Conservation (phyloP, 768 basidiomycete genomes). For the Gelatoporia subvermispora region DNA sequence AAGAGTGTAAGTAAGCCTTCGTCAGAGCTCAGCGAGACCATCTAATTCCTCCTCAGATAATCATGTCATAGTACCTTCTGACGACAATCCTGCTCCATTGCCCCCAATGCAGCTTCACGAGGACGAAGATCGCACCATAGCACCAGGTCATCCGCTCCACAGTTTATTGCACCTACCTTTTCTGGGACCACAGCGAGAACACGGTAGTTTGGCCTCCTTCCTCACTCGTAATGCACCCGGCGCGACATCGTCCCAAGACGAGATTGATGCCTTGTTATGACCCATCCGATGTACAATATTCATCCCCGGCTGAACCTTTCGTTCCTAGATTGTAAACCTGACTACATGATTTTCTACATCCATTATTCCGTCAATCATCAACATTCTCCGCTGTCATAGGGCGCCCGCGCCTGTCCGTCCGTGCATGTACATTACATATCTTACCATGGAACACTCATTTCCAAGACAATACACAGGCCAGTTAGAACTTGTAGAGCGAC, state of each 20-base stretch:
- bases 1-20: conserved; percentile 55
- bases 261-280: conserved; percentile 21
- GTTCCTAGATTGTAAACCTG: too few species aligned
- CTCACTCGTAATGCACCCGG: conserved; percentile 4
- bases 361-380: too few species aligned
- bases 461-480: too few species aligned
- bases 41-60: conserved; percentile 21
- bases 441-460: too few species aligned
- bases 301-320: too few species aligned
- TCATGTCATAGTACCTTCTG: conserved; percentile 24
- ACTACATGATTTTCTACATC: too few species aligned
- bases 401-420: too few species aligned
- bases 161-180: background rate
- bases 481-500: too few species aligned
- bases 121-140: conserved; percentile 1
- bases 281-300: too few species aligned
- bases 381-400: too few species aligned
- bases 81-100: background rate
- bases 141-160: conserved; percentile 1
- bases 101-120: background rate
- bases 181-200: background rate
- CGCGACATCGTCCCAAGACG: conserved; percentile 14
- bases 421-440: too few species aligned
- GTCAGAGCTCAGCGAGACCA: background rate
- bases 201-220: background rate